Conservation (phyloP, 2,329 filamentous ascomycete genomes). For the Cercospora zeina region DNA sequence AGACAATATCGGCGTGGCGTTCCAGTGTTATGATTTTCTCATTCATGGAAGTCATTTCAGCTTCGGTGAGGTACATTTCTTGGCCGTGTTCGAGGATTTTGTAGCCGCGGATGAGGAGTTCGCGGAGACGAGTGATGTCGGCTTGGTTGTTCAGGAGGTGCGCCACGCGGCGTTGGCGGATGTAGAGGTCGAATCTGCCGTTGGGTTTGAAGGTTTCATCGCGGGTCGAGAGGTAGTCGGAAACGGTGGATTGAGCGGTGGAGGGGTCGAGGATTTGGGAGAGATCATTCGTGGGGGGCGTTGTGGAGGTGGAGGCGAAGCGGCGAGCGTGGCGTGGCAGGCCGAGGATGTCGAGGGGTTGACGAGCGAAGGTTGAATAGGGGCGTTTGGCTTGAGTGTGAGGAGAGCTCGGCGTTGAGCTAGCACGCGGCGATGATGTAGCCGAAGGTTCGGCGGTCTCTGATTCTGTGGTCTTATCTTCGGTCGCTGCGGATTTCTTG, state of each 20-base stretch:
- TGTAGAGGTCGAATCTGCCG: conserved; percentile 3
- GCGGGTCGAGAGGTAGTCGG: conserved; percentile 30
- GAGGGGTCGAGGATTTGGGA: conserved; percentile 21
- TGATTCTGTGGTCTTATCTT: background rate
- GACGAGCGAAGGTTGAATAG: conserved; percentile 18
- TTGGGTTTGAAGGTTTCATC: conserved; percentile 15
- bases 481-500: background rate
- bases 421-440: background rate
- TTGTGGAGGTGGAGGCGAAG: conserved; percentile 8
- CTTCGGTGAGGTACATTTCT: conserved; percentile 14
- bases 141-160: conserved; percentile 19
- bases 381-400: conserved; percentile 10
- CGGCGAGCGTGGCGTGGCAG: background rate
- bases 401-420: background rate
- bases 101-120: conserved; percentile 11
- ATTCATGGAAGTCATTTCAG: conserved; percentile 20
- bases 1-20: conserved; percentile 26
- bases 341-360: background rate
- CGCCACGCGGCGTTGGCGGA: conserved; percentile 22
- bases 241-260: conserved; percentile 28
- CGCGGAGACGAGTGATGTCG: conserved; percentile 12
- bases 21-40: conserved; percentile 19
- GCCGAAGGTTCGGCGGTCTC: background rate
- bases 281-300: background rate
- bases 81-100: background rate